Evolutionary conservation across 208 protist species (phyloP), one percentile per base, ranked within the genome.

Genomic region (Acanthamoeba royreba): DNA sequence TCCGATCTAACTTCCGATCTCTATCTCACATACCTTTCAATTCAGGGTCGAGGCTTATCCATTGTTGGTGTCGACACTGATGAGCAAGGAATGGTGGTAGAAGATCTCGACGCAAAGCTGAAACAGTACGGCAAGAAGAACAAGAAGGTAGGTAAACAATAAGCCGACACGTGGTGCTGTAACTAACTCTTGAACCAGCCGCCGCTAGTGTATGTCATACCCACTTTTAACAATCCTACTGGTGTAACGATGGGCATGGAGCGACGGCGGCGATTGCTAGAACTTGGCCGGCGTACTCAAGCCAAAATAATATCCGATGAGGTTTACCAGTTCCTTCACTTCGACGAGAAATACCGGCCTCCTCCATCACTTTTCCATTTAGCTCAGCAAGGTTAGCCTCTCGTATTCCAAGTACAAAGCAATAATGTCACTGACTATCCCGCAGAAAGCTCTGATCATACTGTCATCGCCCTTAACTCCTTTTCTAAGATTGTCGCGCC

Each of bases 241-340:
- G 87, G 87, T 3, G 43, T 38, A 19, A 92, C 87, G 8, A 4
- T 92, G 52, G 25, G 45, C 47, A 0, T 55, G 15, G 87, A 31
- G 35, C 52, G 61, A 35, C 53, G 87, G n/a, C 58, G 15, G 9
- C n/a, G 63, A 0, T 42, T 92, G 55, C 9, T 74, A 19, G 66
- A 55, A 0, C 61, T 92, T n/a, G 79, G 87, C 87, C 22, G 31
- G 19, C 87, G 47, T 8, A 47, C 40, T n/a, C 31, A 61, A 31
- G 40, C 38, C 87, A 74, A 28, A 45, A 28, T 92, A 33, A 58
- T 92, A 13, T 25, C 87, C 52, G 87, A 92, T 22, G 87, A 92
- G 58, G 87, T 92, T 35, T 92, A 92, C 66, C 87, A 92, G 87
- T 81, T 92, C 43, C 87, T 92, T 4, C 1, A 74, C 87, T 92